Evolutionary conservation across 2,329 filamentous ascomycete genomes (phyloP), one percentile per base, ranked within the genome.

Genomic region (Phaeosphaeria sp.): DNA sequence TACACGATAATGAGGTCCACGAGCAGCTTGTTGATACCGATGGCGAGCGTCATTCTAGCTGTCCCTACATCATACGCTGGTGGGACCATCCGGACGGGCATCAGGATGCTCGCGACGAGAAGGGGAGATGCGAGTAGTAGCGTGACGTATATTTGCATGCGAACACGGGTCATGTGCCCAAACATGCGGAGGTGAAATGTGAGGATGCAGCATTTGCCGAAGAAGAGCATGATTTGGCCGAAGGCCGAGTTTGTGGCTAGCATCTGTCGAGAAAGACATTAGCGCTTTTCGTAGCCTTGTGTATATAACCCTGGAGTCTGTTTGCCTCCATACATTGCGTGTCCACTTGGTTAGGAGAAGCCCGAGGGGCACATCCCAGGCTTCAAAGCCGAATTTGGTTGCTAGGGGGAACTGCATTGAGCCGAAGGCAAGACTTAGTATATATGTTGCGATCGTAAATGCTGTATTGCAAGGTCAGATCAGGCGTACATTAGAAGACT

Each of bases 141-240:
- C 24, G 24, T 20, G 33, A 9, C 33, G 24, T 45, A 45, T 21
- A 55, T 44, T 18, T 55, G 53, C 13, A 45, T 33, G 13, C 53
- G 20, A 15, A 55, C 36, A 11, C n/a, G 21, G 6, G 44, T 11
- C 17, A 45, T 44, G n/a, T 55, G 46, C 1, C 46, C 46, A 39
- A 55, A 55, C 21, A 50, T 50, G 40, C 53, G 53, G 21, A 50
- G 25, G 46, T 55, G 50, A 6, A 50, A 20, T 24, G 47, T 11
- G 11, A 55, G 25, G 36, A 46, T 25, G 39, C 36, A 55, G 21
- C 48, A 40, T 18, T 55, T 55, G 7, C 39, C 53, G 2, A 44
- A 15, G 6, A 55, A 55, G n/a, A 50, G 53, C 33, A 27, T 43
- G 17, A 40, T 8, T 9, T 11, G n/a, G 33, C 7, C 20, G 9